Evolutionary conservation across 768 basidiomycete species (phyloP).

Genomic region (Termitomyces sp.): DNA sequence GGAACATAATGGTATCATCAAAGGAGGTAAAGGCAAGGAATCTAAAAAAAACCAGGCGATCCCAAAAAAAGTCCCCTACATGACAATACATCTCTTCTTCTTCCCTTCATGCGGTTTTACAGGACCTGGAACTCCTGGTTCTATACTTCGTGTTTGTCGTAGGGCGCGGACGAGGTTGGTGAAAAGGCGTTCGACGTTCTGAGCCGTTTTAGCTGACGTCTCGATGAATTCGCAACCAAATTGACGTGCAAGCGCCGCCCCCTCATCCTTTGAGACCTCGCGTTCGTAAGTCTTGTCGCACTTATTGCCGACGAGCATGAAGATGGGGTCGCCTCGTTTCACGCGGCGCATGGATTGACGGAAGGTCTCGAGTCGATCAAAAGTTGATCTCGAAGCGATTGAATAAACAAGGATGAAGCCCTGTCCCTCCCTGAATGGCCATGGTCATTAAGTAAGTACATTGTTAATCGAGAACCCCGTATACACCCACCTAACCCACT

Average conservation of each 20-base stretch:
- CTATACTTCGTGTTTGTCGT: constrained; percentile 67
- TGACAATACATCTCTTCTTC: constrained; percentile 67
- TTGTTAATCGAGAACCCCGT: constrained; percentile 3
- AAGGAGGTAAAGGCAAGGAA: constrained; percentile 66
- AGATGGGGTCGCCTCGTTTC: constrained; percentile 80
- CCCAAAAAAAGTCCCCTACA: constrained; percentile 71
- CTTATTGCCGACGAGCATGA: constrained; percentile 97
- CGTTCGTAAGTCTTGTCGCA: constrained; percentile 89
- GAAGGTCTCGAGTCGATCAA: constrained; percentile 87
- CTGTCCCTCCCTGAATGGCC: constrained; percentile 76
- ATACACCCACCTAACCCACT: constrained; percentile 84
- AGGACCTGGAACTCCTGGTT: constrained; percentile 37
- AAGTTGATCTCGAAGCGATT: constrained; percentile 90
- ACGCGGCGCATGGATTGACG: constrained; percentile 88
- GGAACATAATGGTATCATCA: constrained; percentile 73
- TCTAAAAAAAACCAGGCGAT: constrained; percentile 52
- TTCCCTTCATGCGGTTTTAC: constrained; percentile 39
- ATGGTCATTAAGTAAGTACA: constrained; percentile 10
- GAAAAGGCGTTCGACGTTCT: constrained; percentile 90
- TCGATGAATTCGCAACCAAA: constrained; percentile 95
- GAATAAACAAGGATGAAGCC: constrained; percentile 98
- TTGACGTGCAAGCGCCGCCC: constrained; percentile 71
- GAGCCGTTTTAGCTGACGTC: constrained; percentile 93
- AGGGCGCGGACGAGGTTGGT: constrained; percentile 81
- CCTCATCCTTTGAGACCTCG: constrained; percentile 91